Conservation (phyloP, 2,329 filamentous ascomycete species). For the Alternaria panax region DNA sequence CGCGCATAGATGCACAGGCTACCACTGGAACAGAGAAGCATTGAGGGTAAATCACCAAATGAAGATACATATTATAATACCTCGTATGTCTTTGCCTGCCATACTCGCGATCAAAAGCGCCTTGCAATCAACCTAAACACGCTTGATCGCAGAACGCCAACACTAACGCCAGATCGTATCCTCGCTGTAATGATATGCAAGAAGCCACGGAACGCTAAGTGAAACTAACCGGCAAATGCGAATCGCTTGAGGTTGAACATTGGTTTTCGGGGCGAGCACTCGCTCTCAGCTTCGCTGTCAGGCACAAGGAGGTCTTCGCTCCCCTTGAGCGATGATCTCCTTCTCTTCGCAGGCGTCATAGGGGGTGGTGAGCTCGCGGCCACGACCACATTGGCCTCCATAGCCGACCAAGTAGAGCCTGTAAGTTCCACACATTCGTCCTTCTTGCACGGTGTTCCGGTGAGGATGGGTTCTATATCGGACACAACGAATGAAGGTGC, state of each 20-base stretch:
- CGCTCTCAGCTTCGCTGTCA: slow-evolving; percentile 53
- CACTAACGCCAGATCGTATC: slow-evolving; percentile 6
- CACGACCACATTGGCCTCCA: slow-evolving; percentile 44
- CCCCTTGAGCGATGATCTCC: slow-evolving; percentile 45
- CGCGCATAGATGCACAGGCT: not conserved
- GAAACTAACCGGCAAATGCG: slow-evolving; percentile 40
- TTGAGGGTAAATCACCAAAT: slow-evolving; percentile 24
- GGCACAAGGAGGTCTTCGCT: slow-evolving; percentile 58
- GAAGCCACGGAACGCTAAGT: slow-evolving; percentile 6
- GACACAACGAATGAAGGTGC: not conserved
- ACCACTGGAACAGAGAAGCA: slow-evolving; percentile 13
- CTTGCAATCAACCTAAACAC: slow-evolving; percentile 1
- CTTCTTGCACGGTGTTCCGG: slow-evolving; percentile 12
- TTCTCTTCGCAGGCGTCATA: slow-evolving; percentile 28
- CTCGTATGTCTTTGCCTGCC: not conserved
- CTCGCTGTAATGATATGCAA: slow-evolving; percentile 14
- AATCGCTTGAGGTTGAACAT: slow-evolving; percentile 52
- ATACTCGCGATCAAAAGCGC: not conserved
- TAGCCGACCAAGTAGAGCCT: slow-evolving; percentile 36
- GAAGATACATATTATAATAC: slow-evolving; percentile 14
- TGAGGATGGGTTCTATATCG: slow-evolving; percentile 11
- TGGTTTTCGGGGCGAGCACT: slow-evolving; percentile 45
- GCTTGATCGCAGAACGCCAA: slow-evolving; percentile 8
- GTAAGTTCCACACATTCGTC: slow-evolving; percentile 23
- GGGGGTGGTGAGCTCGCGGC: slow-evolving; percentile 39